A percentile compares a stretch with the other conserved stretches of the same genome.
phyloP scores from a whole-genome alignment of 495 filamentous ascomycete species.

The Penicillium antarcticum region DNA sequence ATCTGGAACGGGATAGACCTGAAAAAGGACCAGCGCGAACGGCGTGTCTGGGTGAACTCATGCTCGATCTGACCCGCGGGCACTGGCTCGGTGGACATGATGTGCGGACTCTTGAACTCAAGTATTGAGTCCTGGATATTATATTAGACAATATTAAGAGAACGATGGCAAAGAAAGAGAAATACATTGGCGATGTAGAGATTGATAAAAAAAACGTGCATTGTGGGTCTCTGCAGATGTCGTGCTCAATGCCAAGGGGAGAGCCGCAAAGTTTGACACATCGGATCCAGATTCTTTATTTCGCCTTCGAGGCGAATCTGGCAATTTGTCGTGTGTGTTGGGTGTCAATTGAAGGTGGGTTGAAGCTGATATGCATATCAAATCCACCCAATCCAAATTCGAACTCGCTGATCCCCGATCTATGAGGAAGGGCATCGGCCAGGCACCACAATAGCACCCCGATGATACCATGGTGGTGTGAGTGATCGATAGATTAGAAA shows the following conservation, averaged over 20 bases:
- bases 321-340: no score
- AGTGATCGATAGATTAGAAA: slow-evolving; percentile 8
- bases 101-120: not conserved
- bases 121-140: not conserved
- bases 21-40: slow-evolving; percentile 10
- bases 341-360: no score
- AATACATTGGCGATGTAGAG: no score
- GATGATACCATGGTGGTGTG: not conserved
- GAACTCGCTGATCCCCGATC: not conserved
- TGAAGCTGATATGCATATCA: no score
- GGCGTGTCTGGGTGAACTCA: not conserved
- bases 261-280: not conserved
- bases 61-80: no score
- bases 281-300: not conserved
- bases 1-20: slow-evolving; percentile 31
- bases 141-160: not conserved
- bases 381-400: no score
- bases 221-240: slow-evolving; percentile 1
- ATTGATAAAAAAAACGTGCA: not conserved
- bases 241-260: slow-evolving; percentile 5
- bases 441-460: not conserved
- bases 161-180: not conserved
- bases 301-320: no score
- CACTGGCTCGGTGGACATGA: no score
- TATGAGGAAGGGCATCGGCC: not conserved